Evolutionary conservation across 1,284 basidiomycete species (phyloP).

Genomic region (Ceratobasidium sp.): DNA sequence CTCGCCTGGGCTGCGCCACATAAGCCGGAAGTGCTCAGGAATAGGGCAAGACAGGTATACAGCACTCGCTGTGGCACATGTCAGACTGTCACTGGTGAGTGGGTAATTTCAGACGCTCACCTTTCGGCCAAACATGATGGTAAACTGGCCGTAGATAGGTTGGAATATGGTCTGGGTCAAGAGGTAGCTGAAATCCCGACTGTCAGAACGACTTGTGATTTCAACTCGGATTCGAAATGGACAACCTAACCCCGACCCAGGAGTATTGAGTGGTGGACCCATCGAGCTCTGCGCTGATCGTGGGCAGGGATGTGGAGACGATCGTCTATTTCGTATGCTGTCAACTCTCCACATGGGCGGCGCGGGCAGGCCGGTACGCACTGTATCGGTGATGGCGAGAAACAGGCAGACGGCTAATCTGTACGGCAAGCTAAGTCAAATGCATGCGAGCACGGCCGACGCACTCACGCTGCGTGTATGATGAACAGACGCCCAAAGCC

Average conservation of each 20-base stretch:
- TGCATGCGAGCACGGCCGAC: conserved; percentile 29
- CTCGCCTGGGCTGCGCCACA: conserved; percentile 77
- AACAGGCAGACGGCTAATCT: conserved; percentile 59
- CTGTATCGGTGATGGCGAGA: conserved; percentile 84
- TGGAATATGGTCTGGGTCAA: conserved; percentile 85
- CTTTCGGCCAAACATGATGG: conserved; percentile 82
- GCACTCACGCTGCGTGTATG: conserved; percentile 49
- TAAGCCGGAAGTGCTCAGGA: conserved; percentile 76
- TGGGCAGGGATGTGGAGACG: conserved; percentile 83
- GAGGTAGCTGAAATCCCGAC: conserved; percentile 68
- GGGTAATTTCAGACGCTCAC: conserved; percentile 57
- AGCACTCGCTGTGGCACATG: conserved; percentile 67
- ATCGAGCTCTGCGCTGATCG: conserved; percentile 74
- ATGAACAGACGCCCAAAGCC: conserved; percentile 36
- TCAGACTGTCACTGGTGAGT: conserved; percentile 1
- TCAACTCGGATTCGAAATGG: conserved; percentile 16
- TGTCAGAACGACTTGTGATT: conserved; percentile 15
- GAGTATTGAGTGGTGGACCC: conserved; percentile 79
- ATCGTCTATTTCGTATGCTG: conserved; percentile 65
- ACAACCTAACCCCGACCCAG: conserved; percentile 75
- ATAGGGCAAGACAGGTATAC: conserved; percentile 76
- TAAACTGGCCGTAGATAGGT: conserved; percentile 81
- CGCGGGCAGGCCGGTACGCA: conserved; percentile 58
- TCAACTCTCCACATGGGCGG: conserved; percentile 49
- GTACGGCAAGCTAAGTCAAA: conserved; percentile 28